Conservation (phyloP, 2,329 filamentous ascomycete species). For the Penicillium sp. region DNA sequence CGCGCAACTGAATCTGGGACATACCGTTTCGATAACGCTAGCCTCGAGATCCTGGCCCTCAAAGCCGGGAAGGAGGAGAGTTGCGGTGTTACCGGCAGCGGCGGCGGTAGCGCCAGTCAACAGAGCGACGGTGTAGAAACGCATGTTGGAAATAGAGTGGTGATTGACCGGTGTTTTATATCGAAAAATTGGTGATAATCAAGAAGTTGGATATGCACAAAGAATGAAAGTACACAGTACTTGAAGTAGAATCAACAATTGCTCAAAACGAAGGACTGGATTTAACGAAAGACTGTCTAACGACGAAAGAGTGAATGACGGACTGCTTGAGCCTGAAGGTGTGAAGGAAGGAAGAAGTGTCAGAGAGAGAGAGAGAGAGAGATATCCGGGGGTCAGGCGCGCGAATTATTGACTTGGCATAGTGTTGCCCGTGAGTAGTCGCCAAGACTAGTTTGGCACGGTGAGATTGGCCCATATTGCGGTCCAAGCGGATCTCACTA, state of each 20-base stretch:
- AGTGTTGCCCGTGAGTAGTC: not conserved
- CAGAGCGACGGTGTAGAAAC: constrained; percentile 27
- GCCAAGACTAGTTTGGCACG: not conserved
- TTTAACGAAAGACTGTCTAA: constrained; percentile 15
- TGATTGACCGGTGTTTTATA: constrained; percentile 4
- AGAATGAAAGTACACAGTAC: constrained; percentile 14
- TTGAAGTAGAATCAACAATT: constrained; percentile 15
- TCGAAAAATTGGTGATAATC: constrained; percentile 1
- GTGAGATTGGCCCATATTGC: not conserved
- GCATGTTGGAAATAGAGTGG: constrained; percentile 20
- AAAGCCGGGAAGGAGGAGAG: constrained; percentile 26
- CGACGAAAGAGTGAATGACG: constrained; percentile 12
- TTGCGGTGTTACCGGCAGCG: constrained; percentile 22
- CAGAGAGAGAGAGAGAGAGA: constrained; percentile 12
- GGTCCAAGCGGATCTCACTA: constrained; percentile 1
- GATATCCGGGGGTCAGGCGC: constrained; percentile 6
- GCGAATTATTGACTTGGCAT: constrained; percentile 6
- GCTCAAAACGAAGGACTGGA: constrained; percentile 26
- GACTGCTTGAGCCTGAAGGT: constrained; percentile 10
- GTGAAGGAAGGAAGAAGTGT: constrained; percentile 16
- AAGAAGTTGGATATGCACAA: constrained; percentile 4
- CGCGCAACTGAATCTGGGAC: constrained; percentile 1
- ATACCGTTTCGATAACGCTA: constrained; percentile 19
- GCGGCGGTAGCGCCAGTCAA: constrained; percentile 28
- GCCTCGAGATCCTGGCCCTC: constrained; percentile 22